A percentile compares a stretch with the other conserved stretches of the same genome.
phyloP scores from a whole-genome alignment of 768 basidiomycete species.

The Collybiopsis luxurians region DNA sequence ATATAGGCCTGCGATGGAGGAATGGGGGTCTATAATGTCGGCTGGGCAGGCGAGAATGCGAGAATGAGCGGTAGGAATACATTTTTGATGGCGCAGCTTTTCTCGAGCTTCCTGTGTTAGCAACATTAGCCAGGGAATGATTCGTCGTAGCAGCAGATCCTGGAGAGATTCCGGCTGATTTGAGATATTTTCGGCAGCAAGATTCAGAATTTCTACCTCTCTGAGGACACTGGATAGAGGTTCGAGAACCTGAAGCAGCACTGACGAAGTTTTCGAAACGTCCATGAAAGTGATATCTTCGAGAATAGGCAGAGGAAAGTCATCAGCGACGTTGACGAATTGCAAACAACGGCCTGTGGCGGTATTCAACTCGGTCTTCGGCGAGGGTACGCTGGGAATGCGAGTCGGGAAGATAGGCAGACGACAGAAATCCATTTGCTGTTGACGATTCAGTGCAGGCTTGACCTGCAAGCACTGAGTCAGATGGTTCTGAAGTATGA shows the following conservation, averaged over 20 bases:
- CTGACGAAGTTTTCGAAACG: conserved; percentile 3
- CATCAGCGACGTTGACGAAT: conserved; percentile 12
- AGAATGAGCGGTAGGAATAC: conserved; percentile 11
- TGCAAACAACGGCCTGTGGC: conserved; percentile 5
- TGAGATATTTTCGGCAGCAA: conserved; percentile 11
- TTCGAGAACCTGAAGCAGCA: conserved; percentile 4
- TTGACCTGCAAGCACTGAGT: conserved; percentile 3
- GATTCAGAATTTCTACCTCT: conserved; percentile 15
- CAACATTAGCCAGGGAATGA: conserved; percentile 13
- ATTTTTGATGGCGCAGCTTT: conserved; percentile 7
- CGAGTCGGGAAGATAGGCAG: conserved; percentile 18
- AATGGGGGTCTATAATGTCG: conserved; percentile 29
- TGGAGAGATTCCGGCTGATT: conserved; percentile 11
- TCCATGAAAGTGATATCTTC: conserved; percentile 15
- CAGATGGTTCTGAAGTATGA: conserved; percentile 14
- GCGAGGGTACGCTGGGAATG: conserved; percentile 7
- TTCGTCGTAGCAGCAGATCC: conserved; percentile 12
- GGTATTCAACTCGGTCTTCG: neutral
- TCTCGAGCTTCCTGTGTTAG: conserved; percentile 3
- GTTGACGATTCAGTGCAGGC: neutral
- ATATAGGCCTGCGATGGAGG: conserved; percentile 27
- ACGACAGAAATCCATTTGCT: conserved; percentile 1
- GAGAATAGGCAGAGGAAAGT: conserved; percentile 13
- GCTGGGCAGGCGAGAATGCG: conserved; percentile 14
- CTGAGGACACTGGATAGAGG: conserved; percentile 3